Conservation (phyloP, 805 yeast genomes). For the Geotrichum ghanense region DNA sequence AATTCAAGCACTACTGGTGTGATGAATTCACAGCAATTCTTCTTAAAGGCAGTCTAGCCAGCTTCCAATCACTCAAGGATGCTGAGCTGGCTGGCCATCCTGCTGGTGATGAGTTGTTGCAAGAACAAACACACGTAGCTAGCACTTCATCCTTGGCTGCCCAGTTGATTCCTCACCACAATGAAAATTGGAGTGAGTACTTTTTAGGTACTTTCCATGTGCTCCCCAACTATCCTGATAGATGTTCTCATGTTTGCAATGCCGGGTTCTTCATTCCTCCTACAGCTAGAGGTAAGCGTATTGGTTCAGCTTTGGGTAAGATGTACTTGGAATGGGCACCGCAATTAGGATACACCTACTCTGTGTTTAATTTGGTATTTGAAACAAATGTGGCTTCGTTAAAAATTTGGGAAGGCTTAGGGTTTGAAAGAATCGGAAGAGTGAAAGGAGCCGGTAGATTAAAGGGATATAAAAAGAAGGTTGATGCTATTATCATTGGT, state of each 20-base stretch:
- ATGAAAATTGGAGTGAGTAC: conserved; percentile 32
- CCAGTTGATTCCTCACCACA: conserved; percentile 10
- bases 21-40: conserved; percentile 53
- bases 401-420: conserved; percentile 72
- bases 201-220: conserved; percentile 68
- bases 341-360: conserved; percentile 62
- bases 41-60: conserved; percentile 29
- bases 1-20: conserved; percentile 58
- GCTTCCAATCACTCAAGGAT: not conserved
- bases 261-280: conserved; percentile 72
- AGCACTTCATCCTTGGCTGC: not conserved
- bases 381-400: conserved; percentile 67
- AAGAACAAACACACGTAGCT: conserved; percentile 13
- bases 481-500: conserved; percentile 74
- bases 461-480: conserved; percentile 49
- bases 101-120: conserved; percentile 13
- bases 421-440: conserved; percentile 69
- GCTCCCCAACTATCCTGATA: conserved; percentile 78
- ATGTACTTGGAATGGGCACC: conserved; percentile 67
- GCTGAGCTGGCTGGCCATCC: not conserved
- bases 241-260: conserved; percentile 80
- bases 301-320: conserved; percentile 62
- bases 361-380: conserved; percentile 81
- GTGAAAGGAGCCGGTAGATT: conserved; percentile 64
- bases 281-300: conserved; percentile 47